A percentile compares a stretch with the other conserved stretches of the same genome.
Conservation (phyloP, 495 filamentous ascomycete species). For the Aspergillus steynii region DNA sequence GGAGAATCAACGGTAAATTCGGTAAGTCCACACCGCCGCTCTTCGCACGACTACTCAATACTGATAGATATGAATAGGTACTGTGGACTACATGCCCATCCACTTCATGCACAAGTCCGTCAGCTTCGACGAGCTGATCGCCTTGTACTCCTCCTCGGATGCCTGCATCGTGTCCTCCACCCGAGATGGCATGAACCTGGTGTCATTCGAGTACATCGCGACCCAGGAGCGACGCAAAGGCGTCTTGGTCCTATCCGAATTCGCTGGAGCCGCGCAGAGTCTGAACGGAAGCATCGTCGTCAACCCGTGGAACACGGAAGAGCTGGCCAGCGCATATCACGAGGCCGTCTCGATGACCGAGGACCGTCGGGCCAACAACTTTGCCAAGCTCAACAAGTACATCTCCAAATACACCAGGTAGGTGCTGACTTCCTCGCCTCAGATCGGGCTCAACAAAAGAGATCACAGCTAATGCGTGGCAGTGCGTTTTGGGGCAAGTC, state of each 20-base stretch:
- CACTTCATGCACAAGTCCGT: conserved; percentile 97
- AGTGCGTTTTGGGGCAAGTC: conserved; percentile 96
- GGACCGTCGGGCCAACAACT: conserved; percentile 81
- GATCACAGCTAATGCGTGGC: conserved; percentile 12
- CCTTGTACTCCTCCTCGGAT: conserved; percentile 90
- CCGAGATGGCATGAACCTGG: conserved; percentile 97
- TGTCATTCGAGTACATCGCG: conserved; percentile 97
- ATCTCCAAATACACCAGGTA: conserved; percentile 93
- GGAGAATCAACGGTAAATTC: conserved; percentile 92
- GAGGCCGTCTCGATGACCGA: conserved; percentile 91
- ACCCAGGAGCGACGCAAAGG: conserved; percentile 86
- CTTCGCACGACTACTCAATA: not conserved
- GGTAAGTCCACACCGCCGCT: conserved; percentile 42
- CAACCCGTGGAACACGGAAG: conserved; percentile 97
- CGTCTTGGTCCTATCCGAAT: conserved; percentile 90
- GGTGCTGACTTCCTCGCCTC: conserved; percentile 2
- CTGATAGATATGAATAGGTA: conserved; percentile 49
- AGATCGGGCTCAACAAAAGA: not conserved
- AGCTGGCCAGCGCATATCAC: conserved; percentile 88
- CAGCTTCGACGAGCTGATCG: conserved; percentile 87
- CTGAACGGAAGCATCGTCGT: conserved; percentile 90
- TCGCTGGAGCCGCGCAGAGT: conserved; percentile 90
- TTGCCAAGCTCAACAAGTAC: conserved; percentile 86
- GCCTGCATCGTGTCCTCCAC: conserved; percentile 94
- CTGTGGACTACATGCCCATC: conserved; percentile 96